Percentiles rank a stretch among this genome's conserved stretches.
Conservation (phyloP, 306 rosid species). For the Pyrus communis region DNA sequence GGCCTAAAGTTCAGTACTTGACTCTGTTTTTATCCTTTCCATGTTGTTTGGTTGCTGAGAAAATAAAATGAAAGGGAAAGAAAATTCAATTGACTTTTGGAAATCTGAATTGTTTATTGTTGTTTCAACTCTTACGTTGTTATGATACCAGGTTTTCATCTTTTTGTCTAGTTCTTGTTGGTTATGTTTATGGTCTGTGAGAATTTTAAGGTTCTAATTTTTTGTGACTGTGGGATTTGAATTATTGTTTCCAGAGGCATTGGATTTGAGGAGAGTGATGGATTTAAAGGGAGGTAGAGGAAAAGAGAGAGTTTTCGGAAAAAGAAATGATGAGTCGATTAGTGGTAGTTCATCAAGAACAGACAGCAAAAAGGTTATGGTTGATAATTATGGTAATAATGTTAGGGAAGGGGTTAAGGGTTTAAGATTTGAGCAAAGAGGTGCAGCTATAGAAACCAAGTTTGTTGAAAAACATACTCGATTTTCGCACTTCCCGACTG, state of each 20-base stretch:
- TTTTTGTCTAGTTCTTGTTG: not conserved
- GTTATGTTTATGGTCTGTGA: not conserved
- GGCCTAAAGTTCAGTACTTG: slow-evolving; percentile 21
- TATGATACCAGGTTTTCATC: not conserved
- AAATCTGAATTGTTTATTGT: not conserved
- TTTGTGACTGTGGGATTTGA: slow-evolving; percentile 1
- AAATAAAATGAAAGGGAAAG: not conserved
- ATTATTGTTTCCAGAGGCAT: not conserved
- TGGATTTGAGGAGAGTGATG: slow-evolving; percentile 10
- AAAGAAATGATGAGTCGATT: slow-evolving; percentile 11
- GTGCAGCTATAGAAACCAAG: slow-evolving; percentile 10
- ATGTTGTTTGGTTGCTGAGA: slow-evolving; percentile 10
- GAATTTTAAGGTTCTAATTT: slow-evolving; percentile 1
- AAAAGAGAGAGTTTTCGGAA: slow-evolving; percentile 24
- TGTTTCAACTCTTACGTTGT: not conserved
- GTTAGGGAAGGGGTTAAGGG: slow-evolving; percentile 21
- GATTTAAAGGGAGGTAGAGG: slow-evolving; percentile 13
- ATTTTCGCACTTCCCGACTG: slow-evolving; percentile 11
- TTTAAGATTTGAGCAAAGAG: slow-evolving; percentile 19
- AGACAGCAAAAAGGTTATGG: slow-evolving; percentile 12
- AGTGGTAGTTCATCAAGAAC: slow-evolving; percentile 16
- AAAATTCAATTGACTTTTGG: not conserved
- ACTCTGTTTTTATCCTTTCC: slow-evolving; percentile 3
- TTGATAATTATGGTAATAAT: not conserved
- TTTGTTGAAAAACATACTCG: slow-evolving; percentile 11